Percentiles rank a stretch among this genome's conserved stretches.
Evolutionary conservation across 2,329 filamentous ascomycete species (phyloP).

Genomic region (Ophiobolus disseminans): DNA sequence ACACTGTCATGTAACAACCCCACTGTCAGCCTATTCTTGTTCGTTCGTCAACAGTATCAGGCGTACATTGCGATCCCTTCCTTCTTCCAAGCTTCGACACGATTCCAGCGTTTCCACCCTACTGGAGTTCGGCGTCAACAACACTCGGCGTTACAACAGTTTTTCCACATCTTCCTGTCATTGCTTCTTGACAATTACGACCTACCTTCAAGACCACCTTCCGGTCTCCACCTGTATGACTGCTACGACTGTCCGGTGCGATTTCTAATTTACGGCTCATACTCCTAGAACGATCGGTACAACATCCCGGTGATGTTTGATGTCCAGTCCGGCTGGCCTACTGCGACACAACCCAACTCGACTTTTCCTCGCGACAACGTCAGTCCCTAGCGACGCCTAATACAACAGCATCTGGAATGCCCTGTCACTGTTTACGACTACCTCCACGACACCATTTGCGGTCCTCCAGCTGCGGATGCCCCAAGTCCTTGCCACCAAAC

Average conservation of each 20-base stretch:
- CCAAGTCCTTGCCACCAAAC: constrained; percentile 11
- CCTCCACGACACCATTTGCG: constrained; percentile 13
- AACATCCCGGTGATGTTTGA: constrained; percentile 32
- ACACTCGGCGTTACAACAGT: constrained; percentile 4
- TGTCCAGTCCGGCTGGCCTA: constrained; percentile 19
- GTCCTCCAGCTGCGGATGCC: constrained; percentile 3
- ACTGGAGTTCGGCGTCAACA: too few species aligned
- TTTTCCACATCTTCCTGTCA: neutral
- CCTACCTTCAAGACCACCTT: constrained; percentile 18
- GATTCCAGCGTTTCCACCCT: too few species aligned
- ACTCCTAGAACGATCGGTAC: constrained; percentile 23
- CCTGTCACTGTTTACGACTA: constrained; percentile 25
- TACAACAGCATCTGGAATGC: constrained; percentile 11
- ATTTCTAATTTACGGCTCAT: constrained; percentile 38
- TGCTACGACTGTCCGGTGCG: constrained; percentile 19
- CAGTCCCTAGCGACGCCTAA: constrained; percentile 21
- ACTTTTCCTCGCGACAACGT: constrained; percentile 20
- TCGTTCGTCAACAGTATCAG: too few species aligned
- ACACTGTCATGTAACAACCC: constrained; percentile 64
- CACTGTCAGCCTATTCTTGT: too few species aligned
- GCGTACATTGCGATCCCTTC: too few species aligned
- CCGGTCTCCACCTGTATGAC: constrained; percentile 22
- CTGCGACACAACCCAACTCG: constrained; percentile 15
- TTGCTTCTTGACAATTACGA: constrained; percentile 7
- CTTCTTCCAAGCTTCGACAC: too few species aligned